Conservation (phyloP, 768 basidiomycete genomes). For the Amanita fuliginea region DNA sequence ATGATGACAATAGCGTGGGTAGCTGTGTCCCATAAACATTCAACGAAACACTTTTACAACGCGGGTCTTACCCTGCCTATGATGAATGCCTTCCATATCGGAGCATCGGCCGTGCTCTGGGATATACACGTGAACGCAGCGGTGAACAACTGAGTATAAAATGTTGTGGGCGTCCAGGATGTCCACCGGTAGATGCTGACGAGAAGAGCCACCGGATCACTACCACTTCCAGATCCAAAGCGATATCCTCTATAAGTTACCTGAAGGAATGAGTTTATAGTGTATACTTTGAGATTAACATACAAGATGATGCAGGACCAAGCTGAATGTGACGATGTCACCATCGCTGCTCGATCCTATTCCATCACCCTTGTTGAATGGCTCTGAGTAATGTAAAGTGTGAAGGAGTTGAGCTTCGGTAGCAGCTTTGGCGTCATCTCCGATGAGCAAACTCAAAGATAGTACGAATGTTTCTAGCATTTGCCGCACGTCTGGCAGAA, state of each 20-base stretch:
- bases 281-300: constrained; percentile 11
- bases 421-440: constrained; percentile 61
- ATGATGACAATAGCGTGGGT: constrained; percentile 44
- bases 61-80: constrained; percentile 49
- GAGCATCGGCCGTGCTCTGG: constrained; percentile 27
- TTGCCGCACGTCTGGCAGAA: constrained; percentile 41
- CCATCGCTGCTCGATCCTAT: constrained; percentile 48
- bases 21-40: constrained; percentile 28
- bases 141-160: constrained; percentile 58
- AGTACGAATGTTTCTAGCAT: constrained; percentile 49
- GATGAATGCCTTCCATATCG: constrained; percentile 62
- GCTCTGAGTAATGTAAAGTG: constrained; percentile 36
- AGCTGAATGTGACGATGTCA: constrained; percentile 53
- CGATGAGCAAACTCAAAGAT: constrained; percentile 47
- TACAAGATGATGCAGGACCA: constrained; percentile 55
- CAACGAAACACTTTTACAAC: not conserved
- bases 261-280: constrained; percentile 20
- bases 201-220: constrained; percentile 40
- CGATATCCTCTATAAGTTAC: constrained; percentile 45
- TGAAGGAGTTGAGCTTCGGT: constrained; percentile 67
- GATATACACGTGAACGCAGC: constrained; percentile 53
- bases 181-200: constrained; percentile 49
- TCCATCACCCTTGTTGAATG: constrained; percentile 44
- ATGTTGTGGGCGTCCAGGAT: constrained; percentile 50
- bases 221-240: constrained; percentile 52